Evolutionary conservation across 2,329 filamentous ascomycete species (phyloP), one percentile per base, ranked within the genome.

Genomic region (Aspergillus tamarii): DNA sequence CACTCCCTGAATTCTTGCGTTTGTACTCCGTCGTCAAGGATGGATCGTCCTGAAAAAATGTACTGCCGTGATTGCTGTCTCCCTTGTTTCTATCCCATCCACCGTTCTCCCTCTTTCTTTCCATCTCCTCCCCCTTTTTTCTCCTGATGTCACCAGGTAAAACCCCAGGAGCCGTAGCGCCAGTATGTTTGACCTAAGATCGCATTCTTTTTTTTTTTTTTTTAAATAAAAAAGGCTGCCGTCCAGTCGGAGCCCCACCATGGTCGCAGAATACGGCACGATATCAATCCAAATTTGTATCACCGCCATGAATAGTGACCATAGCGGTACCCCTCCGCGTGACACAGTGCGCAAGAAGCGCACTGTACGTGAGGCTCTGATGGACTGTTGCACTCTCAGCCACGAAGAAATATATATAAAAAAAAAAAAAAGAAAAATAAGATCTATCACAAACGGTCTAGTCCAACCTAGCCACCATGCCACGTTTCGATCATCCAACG

Each of bases 111-210:
- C 12, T 12, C 30, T 32, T n/a, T n/a, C 21, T n/a, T 23, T 23
- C 10, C 14, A 5, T 21, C 26, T 11, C 26, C n/a, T 53, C 19
- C 30, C 19, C 30, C 26, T 36, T 36, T 5, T 36, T 21, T 6
- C 30, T 55, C 52, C 30, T 16, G 32, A 55, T 34, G n/a, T 9
- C 23, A 28, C 46, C 48, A 52, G 21, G 28, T 34, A 52, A 52
- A 55, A 55, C 32, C 21, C 32, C 34, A 39, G 32, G 32, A 55
- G 32, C n/a, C 34, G 52, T 39, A 55, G 52, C 52, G 32, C 52
- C 32, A 55, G 30, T 55, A 55, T 39, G 36, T 39, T 55, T 55
- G 52, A 55, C 52, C n/a, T 23, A 55, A 55, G 11, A 55, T 55
- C 52, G 52, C 32, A 36, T 21, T n/a, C 16, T 21, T 36, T 21